These are phyloP conservation scores for Pythium dissimile DNA, from an alignment of 352 stramenopile genomes.

Conservation along the genomic window DNA sequence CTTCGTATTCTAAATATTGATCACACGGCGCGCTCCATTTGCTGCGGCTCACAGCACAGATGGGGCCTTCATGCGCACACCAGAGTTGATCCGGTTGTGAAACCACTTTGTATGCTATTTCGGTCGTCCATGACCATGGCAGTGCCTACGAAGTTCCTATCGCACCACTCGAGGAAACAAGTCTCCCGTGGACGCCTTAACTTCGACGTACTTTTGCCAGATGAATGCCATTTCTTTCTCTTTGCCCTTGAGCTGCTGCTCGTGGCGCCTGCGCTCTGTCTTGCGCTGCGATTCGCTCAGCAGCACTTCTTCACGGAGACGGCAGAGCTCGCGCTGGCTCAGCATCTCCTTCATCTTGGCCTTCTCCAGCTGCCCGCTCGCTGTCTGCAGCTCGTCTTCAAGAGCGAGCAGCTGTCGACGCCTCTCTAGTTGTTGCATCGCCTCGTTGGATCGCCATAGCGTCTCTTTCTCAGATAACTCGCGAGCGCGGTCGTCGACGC, in stretches of 20 bases:
- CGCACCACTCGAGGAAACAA: neutral
- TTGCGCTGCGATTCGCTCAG: constrained; percentile 56
- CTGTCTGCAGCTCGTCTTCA: constrained; percentile 28
- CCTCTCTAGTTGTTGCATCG: constrained; percentile 28
- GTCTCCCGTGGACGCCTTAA: constrained; percentile 16
- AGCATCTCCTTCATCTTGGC: constrained; percentile 44
- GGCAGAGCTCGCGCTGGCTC: constrained; percentile 41
- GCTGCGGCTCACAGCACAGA: neutral
- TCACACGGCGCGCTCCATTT: neutral
- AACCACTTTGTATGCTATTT: constrained; percentile 6
- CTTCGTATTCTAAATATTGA: constrained; percentile 18
- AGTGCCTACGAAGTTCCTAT: neutral
- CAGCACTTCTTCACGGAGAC: constrained; percentile 55
- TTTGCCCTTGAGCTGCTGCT: constrained; percentile 48
- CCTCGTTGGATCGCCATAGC: constrained; percentile 28
- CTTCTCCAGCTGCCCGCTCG: constrained; percentile 31
- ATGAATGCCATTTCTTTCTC: constrained; percentile 67
- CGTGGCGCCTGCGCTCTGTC: constrained; percentile 42
- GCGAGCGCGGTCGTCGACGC: neutral
- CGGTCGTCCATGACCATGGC: neutral
- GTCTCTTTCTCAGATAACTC: constrained; percentile 25
- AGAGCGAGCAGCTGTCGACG: constrained; percentile 29
- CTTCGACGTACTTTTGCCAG: constrained; percentile 64
- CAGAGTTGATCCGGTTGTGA: neutral
- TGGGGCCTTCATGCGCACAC: too few species aligned